Evolutionary conservation across 306 rosid species (phyloP).

Genomic region (Begonia loranthoides): DNA sequence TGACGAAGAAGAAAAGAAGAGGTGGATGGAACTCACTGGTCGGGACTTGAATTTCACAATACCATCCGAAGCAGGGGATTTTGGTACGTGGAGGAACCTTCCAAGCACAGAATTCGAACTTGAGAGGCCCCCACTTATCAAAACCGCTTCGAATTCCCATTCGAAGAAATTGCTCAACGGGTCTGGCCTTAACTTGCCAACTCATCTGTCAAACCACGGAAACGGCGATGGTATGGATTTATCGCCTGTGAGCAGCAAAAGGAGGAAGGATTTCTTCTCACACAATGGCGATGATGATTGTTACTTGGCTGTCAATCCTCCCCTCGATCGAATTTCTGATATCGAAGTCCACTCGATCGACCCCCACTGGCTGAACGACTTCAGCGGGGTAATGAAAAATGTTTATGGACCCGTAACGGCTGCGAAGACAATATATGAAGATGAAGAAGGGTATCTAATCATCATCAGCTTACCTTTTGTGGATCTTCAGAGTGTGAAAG

Average conservation of each 20-base stretch:
- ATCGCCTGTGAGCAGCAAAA: constrained; percentile 52
- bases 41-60: constrained; percentile 66
- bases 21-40: constrained; percentile 87
- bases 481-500: constrained; percentile 79
- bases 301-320: constrained; percentile 62
- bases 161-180: constrained; percentile 79
- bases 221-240: constrained; percentile 62
- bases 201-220: constrained; percentile 42
- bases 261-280: constrained; percentile 65
- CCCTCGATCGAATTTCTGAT: constrained; percentile 44
- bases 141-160: constrained; percentile 34
- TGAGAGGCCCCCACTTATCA: constrained; percentile 53
- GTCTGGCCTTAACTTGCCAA: constrained; percentile 63
- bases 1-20: constrained; percentile 66
- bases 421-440: constrained; percentile 84
- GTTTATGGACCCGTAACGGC: constrained; percentile 83
- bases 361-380: constrained; percentile 51
- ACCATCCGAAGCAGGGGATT: constrained; percentile 72
- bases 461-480: constrained; percentile 73
- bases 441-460: constrained; percentile 65
- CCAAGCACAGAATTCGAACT: constrained; percentile 81
- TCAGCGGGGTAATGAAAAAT: constrained; percentile 79
- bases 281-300: constrained; percentile 39
- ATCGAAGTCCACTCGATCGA: constrained; percentile 45
- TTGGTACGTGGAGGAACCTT: constrained; percentile 82